Conservation (phyloP, 306 rosid genomes). For the Dryas alaskensis region DNA sequence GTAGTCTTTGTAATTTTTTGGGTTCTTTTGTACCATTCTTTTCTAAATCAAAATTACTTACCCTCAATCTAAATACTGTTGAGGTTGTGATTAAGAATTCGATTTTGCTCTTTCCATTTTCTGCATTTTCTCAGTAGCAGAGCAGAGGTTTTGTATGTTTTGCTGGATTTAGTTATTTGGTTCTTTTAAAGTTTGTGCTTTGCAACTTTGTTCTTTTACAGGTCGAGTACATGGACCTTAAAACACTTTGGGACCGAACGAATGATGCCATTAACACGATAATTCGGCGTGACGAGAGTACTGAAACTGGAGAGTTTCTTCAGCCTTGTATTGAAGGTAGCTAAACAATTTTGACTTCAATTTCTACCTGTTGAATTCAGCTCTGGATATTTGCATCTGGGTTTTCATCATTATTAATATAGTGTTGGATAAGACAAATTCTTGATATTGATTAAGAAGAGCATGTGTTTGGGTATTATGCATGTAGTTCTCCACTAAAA, state of each 20-base stretch:
- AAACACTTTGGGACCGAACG: slow-evolving; percentile 60
- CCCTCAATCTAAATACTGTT: not conserved
- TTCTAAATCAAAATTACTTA: not conserved
- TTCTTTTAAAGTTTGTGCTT: slow-evolving; percentile 7
- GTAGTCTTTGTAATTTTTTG: slow-evolving; percentile 23
- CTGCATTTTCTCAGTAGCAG: not conserved
- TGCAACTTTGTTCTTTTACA: slow-evolving; percentile 28
- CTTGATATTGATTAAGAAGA: not conserved
- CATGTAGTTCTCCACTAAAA: not conserved
- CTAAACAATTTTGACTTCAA: not conserved
- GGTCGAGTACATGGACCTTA: slow-evolving; percentile 70
- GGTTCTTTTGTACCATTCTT: not conserved
- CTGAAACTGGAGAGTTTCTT: slow-evolving; percentile 62
- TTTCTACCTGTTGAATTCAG: not conserved
- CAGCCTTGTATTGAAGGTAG: slow-evolving; percentile 91
- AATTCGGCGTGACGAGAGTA: slow-evolving; percentile 52
- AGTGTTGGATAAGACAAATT: not conserved
- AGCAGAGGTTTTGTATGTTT: not conserved
- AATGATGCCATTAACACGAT: slow-evolving; percentile 69
- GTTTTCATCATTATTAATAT: not conserved
- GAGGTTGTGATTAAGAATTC: not conserved
- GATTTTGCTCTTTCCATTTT: not conserved
- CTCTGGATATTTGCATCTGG: slow-evolving; percentile 7
- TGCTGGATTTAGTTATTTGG: slow-evolving; percentile 9
- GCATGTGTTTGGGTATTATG: not conserved